A percentile compares a stretch with the other conserved stretches of the same genome.
These are phyloP conservation scores for Spathaspora girioi DNA, from an alignment of 805 yeast genomes.

Conservation along the genomic window DNA sequence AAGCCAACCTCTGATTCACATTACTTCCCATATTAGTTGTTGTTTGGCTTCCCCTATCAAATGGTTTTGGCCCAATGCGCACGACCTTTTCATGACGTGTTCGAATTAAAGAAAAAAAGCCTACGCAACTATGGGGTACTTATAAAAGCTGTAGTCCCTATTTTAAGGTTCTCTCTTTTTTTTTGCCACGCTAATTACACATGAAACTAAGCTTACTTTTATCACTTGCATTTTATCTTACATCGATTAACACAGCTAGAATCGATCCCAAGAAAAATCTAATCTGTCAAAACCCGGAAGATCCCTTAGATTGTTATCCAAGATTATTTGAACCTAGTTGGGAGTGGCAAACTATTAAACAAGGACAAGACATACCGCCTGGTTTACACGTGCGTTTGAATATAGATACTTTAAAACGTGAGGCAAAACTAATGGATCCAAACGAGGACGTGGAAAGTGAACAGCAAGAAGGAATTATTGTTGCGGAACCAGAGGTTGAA, in stretches of 20 bases:
- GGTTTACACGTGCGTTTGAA: slow-evolving; percentile 78
- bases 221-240: slow-evolving; percentile 1
- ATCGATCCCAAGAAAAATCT: background rate
- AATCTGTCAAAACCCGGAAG: slow-evolving; percentile 11
- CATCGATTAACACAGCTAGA: background rate
- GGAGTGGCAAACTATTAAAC: slow-evolving; percentile 67
- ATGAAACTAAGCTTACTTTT: background rate
- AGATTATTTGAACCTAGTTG: slow-evolving; percentile 55
- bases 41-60: background rate
- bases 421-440: slow-evolving; percentile 57
- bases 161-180: background rate
- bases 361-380: slow-evolving; percentile 74
- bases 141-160: background rate
- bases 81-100: background rate
- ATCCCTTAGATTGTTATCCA: slow-evolving; percentile 43
- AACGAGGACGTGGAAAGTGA: slow-evolving; percentile 14
- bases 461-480: slow-evolving; percentile 3
- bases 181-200: background rate
- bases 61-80: background rate
- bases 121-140: background rate
- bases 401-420: slow-evolving; percentile 64
- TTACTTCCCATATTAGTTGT: background rate
- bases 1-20: too few relatives aligned
- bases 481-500: slow-evolving; percentile 3
- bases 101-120: background rate